phyloP scores from a whole-genome alignment of 2,329 filamentous ascomycete genomes.

The Lecanosticta acicola region DNA sequence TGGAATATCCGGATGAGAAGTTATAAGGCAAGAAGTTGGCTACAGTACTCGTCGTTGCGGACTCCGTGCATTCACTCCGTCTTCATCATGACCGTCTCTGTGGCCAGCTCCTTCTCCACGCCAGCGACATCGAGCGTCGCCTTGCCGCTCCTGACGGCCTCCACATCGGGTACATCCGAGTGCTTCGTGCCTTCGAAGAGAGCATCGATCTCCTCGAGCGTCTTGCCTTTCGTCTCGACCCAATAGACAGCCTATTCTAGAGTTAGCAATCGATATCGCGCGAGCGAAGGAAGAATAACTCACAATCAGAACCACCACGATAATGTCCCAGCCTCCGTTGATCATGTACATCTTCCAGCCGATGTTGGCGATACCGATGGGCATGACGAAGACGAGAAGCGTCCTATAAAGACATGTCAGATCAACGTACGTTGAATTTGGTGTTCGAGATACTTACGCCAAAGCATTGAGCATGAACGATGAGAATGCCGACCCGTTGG shows the following conservation, averaged over 20 bases:
- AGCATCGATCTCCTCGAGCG: slow-evolving; percentile 29
- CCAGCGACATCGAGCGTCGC: slow-evolving; percentile 15
- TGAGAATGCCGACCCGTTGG: slow-evolving; percentile 36
- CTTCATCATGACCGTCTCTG: not conserved
- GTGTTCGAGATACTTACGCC: slow-evolving; percentile 16
- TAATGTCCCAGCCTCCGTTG: slow-evolving; percentile 40
- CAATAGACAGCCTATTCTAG: slow-evolving; percentile 29
- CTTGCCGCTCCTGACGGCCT: slow-evolving; percentile 18
- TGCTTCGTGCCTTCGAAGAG: slow-evolving; percentile 30
- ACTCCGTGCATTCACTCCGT: not conserved
- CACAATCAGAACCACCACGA: slow-evolving; percentile 38
- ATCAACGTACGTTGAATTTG: not conserved
- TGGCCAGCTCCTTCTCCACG: slow-evolving; percentile 17
- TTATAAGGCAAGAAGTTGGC: not conserved
- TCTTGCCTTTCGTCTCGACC: slow-evolving; percentile 30
- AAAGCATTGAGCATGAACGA: slow-evolving; percentile 20
- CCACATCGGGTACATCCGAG: slow-evolving; percentile 23
- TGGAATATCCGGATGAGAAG: not conserved
- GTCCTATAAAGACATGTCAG: slow-evolving; percentile 31
- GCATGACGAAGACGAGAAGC: slow-evolving; percentile 39
- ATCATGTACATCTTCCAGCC: slow-evolving; percentile 38
- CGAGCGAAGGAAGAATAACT: slow-evolving; percentile 13
- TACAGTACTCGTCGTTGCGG: no score
- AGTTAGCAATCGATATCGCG: slow-evolving; percentile 43
- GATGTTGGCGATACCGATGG: slow-evolving; percentile 54